phyloP scores from a whole-genome alignment of 2,329 filamentous ascomycete genomes.

The Cordyceps fumosorosea region DNA sequence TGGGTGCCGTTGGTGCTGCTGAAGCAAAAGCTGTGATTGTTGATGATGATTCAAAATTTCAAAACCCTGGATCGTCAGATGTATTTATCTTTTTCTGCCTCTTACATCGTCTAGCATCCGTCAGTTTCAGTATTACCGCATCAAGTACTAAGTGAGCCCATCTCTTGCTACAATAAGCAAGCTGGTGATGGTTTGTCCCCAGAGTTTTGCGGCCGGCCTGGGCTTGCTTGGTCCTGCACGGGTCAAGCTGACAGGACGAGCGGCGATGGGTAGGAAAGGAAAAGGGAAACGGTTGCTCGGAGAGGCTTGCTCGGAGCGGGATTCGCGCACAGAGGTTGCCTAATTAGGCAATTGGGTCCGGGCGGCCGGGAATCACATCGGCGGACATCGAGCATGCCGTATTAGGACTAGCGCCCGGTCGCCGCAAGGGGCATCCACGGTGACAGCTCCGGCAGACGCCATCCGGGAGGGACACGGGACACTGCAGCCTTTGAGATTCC shows the following conservation, averaged over 20 bases:
- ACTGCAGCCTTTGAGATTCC: neutral
- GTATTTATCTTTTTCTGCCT: slow-evolving; percentile 11
- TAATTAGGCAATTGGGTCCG: slow-evolving; percentile 8
- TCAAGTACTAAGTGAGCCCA: neutral
- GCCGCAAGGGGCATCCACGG: neutral
- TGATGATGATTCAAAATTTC: neutral
- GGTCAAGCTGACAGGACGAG: slow-evolving; percentile 4
- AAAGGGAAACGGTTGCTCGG: too few species aligned
- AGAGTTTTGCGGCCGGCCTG: slow-evolving; percentile 4
- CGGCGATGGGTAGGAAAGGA: neutral
- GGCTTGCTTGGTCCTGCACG: neutral
- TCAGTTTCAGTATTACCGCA: slow-evolving; percentile 6
- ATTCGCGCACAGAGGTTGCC: slow-evolving; percentile 5
- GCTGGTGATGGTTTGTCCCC: slow-evolving; percentile 6
- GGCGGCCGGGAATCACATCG: slow-evolving; percentile 1
- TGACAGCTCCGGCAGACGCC: neutral
- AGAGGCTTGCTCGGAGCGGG: neutral
- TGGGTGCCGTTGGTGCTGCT: neutral
- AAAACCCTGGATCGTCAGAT: neutral
- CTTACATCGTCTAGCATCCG: neutral
- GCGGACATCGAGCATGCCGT: neutral
- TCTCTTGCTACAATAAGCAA: slow-evolving; percentile 11
- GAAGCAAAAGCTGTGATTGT: neutral
- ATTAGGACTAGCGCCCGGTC: neutral
- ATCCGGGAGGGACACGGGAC: neutral